Percentiles rank a stretch among this genome's conserved stretches.
Conservation (phyloP, 495 filamentous ascomycete species). For the Aspergillus sparsus region DNA sequence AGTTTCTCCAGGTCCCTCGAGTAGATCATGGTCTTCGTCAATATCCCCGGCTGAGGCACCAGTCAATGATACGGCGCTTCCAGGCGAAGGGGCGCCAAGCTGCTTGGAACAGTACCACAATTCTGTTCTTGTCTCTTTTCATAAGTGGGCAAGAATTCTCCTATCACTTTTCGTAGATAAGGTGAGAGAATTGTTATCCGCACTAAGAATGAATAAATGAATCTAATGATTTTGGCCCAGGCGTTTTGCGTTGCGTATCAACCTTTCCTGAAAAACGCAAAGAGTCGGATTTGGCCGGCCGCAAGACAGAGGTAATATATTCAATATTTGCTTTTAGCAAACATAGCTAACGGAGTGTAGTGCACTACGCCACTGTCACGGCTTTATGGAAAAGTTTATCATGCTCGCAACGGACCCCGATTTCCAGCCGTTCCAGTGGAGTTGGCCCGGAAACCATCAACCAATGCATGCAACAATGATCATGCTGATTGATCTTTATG, state of each 20-base stretch:
- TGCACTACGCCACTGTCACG: constrained; percentile 55
- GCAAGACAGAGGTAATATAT: constrained; percentile 50
- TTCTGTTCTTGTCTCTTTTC: constrained; percentile 45
- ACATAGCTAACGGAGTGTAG: constrained; percentile 30
- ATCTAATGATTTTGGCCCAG: constrained; percentile 20
- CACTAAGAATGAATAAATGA: neutral
- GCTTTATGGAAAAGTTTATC: constrained; percentile 58
- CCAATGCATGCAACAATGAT: constrained; percentile 61
- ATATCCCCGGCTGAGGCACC: constrained; percentile 33
- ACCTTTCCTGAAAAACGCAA: constrained; percentile 57
- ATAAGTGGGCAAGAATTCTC: constrained; percentile 51
- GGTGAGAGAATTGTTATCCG: constrained; percentile 22
- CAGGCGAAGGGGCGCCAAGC: constrained; percentile 39
- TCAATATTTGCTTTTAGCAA: neutral
- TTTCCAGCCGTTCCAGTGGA: constrained; percentile 61
- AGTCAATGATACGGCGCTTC: constrained; percentile 35
- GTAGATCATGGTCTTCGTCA: constrained; percentile 32
- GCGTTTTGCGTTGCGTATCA: constrained; percentile 58
- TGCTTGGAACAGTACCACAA: constrained; percentile 50
- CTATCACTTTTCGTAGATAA: constrained; percentile 50
- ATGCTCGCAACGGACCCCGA: constrained; percentile 52
- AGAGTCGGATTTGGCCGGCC: constrained; percentile 54
- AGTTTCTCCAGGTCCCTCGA: constrained; percentile 21
- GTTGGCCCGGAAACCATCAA: constrained; percentile 58
- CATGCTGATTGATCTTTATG: constrained; percentile 58